Evolutionary conservation across 2,329 filamentous ascomycete species (phyloP).

Genomic region (Daldinia eschscholtzii): DNA sequence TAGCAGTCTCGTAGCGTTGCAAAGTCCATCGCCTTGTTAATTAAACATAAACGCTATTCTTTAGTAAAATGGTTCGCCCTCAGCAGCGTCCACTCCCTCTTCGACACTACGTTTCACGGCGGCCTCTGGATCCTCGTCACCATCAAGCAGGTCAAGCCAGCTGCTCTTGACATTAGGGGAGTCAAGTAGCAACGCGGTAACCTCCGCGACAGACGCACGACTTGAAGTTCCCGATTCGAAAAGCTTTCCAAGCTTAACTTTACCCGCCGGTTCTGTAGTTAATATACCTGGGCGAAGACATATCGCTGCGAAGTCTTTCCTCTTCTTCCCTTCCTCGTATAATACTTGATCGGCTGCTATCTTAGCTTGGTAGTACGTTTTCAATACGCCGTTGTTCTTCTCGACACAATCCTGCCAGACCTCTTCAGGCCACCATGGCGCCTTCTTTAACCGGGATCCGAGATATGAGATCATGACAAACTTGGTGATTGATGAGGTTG

Average conservation of each 20-base stretch:
- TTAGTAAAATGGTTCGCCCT: slow-evolving; percentile 64
- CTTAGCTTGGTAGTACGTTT: slow-evolving; percentile 71
- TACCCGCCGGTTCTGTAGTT: slow-evolving; percentile 62
- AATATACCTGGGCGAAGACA: slow-evolving; percentile 66
- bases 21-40: not conserved
- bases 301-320: slow-evolving; percentile 61
- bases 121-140: slow-evolving; percentile 61
- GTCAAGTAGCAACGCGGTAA: slow-evolving; percentile 68
- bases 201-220: slow-evolving; percentile 70
- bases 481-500: slow-evolving; percentile 66
- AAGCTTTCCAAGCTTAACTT: slow-evolving; percentile 63
- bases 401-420: slow-evolving; percentile 60
- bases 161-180: slow-evolving; percentile 59
- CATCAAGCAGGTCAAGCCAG: slow-evolving; percentile 69
- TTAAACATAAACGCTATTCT: not conserved
- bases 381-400: slow-evolving; percentile 59
- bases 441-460: slow-evolving; percentile 63
- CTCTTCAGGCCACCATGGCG: slow-evolving; percentile 67
- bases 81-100: slow-evolving; percentile 64
- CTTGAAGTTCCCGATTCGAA: slow-evolving; percentile 59
- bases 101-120: slow-evolving; percentile 64
- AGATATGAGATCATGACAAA: slow-evolving; percentile 76
- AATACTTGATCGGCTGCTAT: slow-evolving; percentile 70
- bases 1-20: not conserved
- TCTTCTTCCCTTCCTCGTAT: slow-evolving; percentile 61